Evolutionary conservation across 2,329 filamentous ascomycete species (phyloP), one percentile per base, ranked within the genome.

Genomic region (Pseudodiploospora longispora): DNA sequence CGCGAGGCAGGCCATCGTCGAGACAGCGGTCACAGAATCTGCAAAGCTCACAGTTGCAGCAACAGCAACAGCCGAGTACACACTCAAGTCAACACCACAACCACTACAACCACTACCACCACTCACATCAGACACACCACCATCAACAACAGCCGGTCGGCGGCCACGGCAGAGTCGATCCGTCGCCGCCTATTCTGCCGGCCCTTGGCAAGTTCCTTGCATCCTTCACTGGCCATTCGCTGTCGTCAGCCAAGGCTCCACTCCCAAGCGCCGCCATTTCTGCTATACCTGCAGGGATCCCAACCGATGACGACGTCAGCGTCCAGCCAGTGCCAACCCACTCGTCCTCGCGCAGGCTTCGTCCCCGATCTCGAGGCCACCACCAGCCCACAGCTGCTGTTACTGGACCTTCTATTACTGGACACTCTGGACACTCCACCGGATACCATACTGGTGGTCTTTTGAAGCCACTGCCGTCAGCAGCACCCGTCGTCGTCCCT

Each of bases 261-360:
- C 41, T 27, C 19, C 37, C n/a, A 33, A 32, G 36, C 6, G 28
- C 27, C n/a, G 27, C 36, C n/a, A 30, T 40, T 2, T 28, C 43
- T 36, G 50, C 49, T 44, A 47, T 50, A 47, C 44, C 49, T 38
- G 47, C 29, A 10, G 31, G 10, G 27, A 56, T 59, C 45, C 58
- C 59, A 51, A 47, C 58, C 31, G 59, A 59, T 60, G 59, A 60
- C 59, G 59, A 59, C 52, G 57, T 51, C 38, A 44, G 35, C 41
- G 44, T 55, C 43, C 50, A 50, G 31, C 52, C 52, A 37, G 41
- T 55, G 40, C 19, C 19, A 19, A 19, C 19, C 19, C 19, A 19
- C 19, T 19, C 19, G 19, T 19, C 19, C 19, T 19, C 19, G 19
- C 19, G 19, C 19, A 19, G 19, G 19, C 19, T 19, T 19, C 19